Percentiles rank a stretch among this genome's conserved stretches.
These are phyloP conservation scores for Apiotrichum gracile DNA, from an alignment of 1,284 basidiomycete genomes.

Conservation along the genomic window DNA sequence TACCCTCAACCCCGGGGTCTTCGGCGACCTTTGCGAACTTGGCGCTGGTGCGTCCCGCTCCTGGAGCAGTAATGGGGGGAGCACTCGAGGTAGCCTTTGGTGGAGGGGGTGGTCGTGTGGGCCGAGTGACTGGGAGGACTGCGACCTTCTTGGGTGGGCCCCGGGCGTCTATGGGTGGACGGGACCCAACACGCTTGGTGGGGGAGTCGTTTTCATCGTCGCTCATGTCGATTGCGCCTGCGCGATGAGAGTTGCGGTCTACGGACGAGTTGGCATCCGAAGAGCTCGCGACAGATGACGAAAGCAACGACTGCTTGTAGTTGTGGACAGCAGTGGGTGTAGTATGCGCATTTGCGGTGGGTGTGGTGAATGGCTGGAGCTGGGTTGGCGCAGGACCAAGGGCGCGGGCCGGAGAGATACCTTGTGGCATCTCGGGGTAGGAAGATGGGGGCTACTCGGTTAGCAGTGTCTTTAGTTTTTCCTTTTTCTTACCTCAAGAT, in stretches of 20 bases:
- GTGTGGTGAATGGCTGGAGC: conserved; percentile 27
- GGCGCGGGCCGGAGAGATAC: conserved; percentile 42
- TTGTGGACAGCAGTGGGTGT: conserved; percentile 5
- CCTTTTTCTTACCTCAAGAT: not conserved
- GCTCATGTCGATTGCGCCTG: conserved; percentile 16
- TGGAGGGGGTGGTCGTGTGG: not conserved
- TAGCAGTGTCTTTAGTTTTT: not conserved
- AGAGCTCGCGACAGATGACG: conserved; percentile 5
- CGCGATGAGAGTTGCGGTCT: conserved; percentile 9
- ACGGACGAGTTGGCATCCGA: conserved; percentile 11
- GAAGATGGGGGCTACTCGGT: not conserved
- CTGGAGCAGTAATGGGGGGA: not conserved
- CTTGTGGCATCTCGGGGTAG: conserved; percentile 15
- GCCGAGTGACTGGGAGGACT: not conserved
- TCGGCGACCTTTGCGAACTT: conserved; percentile 42
- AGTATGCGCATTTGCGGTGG: conserved; percentile 9
- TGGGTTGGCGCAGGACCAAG: conserved; percentile 38
- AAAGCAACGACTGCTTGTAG: conserved; percentile 1
- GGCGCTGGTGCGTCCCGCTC: conserved; percentile 28
- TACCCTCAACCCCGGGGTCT: conserved; percentile 47
- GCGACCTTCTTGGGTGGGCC: not conserved
- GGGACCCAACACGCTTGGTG: conserved; percentile 20
- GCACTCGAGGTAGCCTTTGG: not conserved
- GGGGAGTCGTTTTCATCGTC: conserved; percentile 41
- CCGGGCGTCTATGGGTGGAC: not conserved